Percentiles rank a stretch among this genome's conserved stretches.
These are phyloP conservation scores for Sanghuangporus baumii DNA, from an alignment of 1,284 basidiomycete genomes.

Conservation along the genomic window DNA sequence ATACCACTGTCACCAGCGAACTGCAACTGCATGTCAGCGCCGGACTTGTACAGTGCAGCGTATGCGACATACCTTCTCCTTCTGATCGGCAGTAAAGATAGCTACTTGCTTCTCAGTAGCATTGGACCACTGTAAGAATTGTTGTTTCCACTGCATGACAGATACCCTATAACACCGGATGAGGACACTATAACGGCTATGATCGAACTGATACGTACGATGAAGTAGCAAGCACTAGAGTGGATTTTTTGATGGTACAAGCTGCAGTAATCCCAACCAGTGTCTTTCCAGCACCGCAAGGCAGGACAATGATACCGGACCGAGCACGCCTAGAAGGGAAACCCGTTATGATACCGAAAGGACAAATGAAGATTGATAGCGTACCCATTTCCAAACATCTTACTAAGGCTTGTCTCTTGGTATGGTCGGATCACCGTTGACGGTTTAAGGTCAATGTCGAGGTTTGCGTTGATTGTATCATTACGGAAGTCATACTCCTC, in stretches of 20 bases:
- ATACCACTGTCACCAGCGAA: slow-evolving; percentile 94
- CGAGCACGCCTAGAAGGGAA: slow-evolving; percentile 69
- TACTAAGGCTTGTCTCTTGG: slow-evolving; percentile 94
- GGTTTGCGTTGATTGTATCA: slow-evolving; percentile 88
- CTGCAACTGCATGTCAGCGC: slow-evolving; percentile 32
- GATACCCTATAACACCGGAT: slow-evolving; percentile 63
- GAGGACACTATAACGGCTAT: slow-evolving; percentile 17
- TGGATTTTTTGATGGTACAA: slow-evolving; percentile 99
- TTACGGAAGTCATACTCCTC: slow-evolving; percentile 99
- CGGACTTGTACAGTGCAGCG: neutral
- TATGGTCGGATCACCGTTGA: slow-evolving; percentile 95
- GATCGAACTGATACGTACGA: slow-evolving; percentile 55
- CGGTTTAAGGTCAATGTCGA: slow-evolving; percentile 96
- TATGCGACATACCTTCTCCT: slow-evolving; percentile 72
- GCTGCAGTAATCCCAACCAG: slow-evolving; percentile 98
- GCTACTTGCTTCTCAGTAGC: slow-evolving; percentile 93
- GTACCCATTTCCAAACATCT: slow-evolving; percentile 98
- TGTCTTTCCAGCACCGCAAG: slow-evolving; percentile 98
- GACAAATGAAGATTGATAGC: slow-evolving; percentile 18
- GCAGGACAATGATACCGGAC: slow-evolving; percentile 97
- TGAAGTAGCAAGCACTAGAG: slow-evolving; percentile 95
- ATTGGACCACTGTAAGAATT: slow-evolving; percentile 97
- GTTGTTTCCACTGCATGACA: slow-evolving; percentile 96
- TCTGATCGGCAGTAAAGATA: slow-evolving; percentile 93
- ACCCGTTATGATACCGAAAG: slow-evolving; percentile 5